These are phyloP conservation scores for Amanita exitialis DNA, from an alignment of 768 basidiomycete species.

Conservation along the genomic window DNA sequence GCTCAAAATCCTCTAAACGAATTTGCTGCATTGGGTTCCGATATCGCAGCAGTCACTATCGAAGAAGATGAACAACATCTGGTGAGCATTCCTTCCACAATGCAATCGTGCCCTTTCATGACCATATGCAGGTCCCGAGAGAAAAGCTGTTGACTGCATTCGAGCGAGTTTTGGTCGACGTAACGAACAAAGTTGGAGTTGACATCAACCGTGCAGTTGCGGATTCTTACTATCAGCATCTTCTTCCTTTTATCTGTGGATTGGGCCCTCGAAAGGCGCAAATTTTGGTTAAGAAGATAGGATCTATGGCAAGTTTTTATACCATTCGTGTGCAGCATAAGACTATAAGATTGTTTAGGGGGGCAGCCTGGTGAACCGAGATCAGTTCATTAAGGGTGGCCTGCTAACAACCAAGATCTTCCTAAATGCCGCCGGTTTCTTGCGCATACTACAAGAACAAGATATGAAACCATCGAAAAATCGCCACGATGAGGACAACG, in stretches of 20 bases:
- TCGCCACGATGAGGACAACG: slow-evolving; percentile 58
- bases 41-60: slow-evolving; percentile 76
- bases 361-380: slow-evolving; percentile 77
- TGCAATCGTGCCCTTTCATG: slow-evolving; percentile 5
- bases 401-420: slow-evolving; percentile 83
- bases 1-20: slow-evolving; percentile 92
- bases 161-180: slow-evolving; percentile 83
- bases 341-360: slow-evolving; percentile 40
- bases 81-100: slow-evolving; percentile 30
- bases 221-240: slow-evolving; percentile 79
- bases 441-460: slow-evolving; percentile 64
- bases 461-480: slow-evolving; percentile 54
- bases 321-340: slow-evolving; percentile 1
- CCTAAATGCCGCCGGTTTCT: slow-evolving; percentile 86
- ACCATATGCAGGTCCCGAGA: slow-evolving; percentile 51
- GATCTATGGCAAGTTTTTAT: slow-evolving; percentile 47
- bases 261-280: slow-evolving; percentile 93
- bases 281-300: slow-evolving; percentile 72
- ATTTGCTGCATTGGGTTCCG: slow-evolving; percentile 79
- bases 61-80: slow-evolving; percentile 82
- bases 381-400: slow-evolving; percentile 75
- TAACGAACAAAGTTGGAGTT: slow-evolving; percentile 88
- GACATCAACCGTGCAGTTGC: slow-evolving; percentile 91
- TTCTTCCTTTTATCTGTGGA: slow-evolving; percentile 87
- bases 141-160: slow-evolving; percentile 77